phyloP scores from a whole-genome alignment of 345 rosid species.

The Populus ilicifolia region DNA sequence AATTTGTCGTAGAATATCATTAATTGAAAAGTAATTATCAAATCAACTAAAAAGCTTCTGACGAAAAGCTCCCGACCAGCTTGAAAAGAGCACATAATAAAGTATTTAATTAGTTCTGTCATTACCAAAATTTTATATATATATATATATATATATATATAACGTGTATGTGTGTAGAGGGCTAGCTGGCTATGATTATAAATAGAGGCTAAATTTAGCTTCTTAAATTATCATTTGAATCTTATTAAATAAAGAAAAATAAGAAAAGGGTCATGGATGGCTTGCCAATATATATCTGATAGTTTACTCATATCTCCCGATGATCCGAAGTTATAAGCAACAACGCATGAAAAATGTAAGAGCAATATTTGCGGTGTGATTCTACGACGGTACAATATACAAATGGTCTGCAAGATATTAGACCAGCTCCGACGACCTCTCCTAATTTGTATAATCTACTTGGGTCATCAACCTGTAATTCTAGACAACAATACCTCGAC shows the following conservation, averaged over 20 bases:
- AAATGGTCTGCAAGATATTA: no score
- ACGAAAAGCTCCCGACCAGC: conserved; percentile 4
- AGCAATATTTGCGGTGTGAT: no score
- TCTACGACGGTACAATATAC: no score
- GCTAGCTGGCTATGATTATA: not conserved
- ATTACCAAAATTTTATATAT: no score
- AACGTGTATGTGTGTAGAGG: no score
- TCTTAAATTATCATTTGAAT: not conserved
- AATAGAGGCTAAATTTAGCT: not conserved
- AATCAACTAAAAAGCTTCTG: not conserved
- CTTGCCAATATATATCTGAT: not conserved
- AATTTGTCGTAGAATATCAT: no score
- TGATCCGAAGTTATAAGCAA: not conserved
- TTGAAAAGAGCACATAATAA: not conserved
- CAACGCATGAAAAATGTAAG: not conserved
- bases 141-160: no score
- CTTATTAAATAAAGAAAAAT: not conserved
- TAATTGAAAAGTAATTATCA: not conserved
- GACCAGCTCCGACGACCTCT: no score
- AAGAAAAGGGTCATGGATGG: not conserved
- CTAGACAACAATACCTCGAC: no score
- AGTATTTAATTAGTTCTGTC: no score
- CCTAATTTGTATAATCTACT: no score
- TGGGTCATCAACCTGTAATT: no score
- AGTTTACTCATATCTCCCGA: not conserved